Conservation (phyloP, 108 stramenopile genomes). For the Cylindrotheca closterium region DNA sequence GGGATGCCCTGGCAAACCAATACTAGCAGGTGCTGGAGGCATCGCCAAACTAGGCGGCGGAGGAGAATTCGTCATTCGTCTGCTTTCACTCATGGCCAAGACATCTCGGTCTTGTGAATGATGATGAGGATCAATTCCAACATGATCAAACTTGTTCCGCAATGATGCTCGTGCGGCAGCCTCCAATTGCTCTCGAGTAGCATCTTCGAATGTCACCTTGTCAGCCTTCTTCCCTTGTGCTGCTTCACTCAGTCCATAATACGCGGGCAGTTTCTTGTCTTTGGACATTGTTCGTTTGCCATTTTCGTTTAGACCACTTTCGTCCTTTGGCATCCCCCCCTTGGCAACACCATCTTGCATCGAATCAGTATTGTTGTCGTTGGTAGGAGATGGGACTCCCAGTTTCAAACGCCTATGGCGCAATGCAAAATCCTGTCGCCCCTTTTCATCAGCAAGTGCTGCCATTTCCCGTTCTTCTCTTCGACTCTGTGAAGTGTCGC, state of each 20-base stretch:
- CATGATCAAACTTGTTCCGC: conserved; percentile 49
- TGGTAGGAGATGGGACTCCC: conserved; percentile 13
- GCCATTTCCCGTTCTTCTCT: conserved; percentile 45
- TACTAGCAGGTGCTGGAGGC: conserved; percentile 16
- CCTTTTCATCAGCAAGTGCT: conserved; percentile 48
- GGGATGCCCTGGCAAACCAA: conserved; percentile 15
- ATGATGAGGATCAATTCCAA: conserved; percentile 47
- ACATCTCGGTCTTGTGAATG: conserved; percentile 20
- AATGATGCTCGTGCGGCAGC: conserved; percentile 43
- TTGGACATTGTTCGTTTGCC: not conserved
- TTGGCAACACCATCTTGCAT: not conserved
- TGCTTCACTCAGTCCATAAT: not conserved
- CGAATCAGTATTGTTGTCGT: not conserved
- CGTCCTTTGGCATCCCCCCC: not conserved
- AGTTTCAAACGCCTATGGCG: conserved; percentile 18
- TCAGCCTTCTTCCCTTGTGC: not conserved
- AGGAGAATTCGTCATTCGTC: conserved; percentile 44
- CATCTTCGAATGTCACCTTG: not conserved
- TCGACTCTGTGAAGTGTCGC: conserved; percentile 39
- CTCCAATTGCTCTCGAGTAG: conserved; percentile 33
- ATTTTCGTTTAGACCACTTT: not conserved
- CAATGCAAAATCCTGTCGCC: conserved; percentile 28
- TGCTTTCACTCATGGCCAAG: conserved; percentile 20
- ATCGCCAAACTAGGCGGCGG: conserved; percentile 41
- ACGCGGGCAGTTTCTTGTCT: conserved; percentile 1